phyloP scores from a whole-genome alignment of 345 rosid species.

The Atalantia buxifolia region DNA sequence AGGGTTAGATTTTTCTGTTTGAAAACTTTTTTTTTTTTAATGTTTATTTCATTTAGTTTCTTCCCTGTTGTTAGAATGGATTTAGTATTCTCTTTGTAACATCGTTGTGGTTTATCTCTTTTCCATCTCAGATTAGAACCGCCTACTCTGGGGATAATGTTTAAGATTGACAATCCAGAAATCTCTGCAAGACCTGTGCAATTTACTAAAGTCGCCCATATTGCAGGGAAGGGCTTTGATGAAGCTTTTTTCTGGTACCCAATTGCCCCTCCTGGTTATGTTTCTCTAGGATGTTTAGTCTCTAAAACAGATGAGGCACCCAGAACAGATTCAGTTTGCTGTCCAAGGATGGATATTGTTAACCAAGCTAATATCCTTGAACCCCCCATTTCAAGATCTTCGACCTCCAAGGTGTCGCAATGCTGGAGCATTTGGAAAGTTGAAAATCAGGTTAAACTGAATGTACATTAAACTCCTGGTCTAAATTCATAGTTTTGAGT shows the following conservation, averaged over 20 bases:
- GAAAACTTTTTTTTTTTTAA: neutral
- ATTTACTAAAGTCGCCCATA: slow-evolving; percentile 80
- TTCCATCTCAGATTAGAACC: slow-evolving; percentile 74
- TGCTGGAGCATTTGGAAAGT: slow-evolving; percentile 99
- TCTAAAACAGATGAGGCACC: slow-evolving; percentile 81
- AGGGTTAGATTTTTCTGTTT: slow-evolving; percentile 55
- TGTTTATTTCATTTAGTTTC: neutral
- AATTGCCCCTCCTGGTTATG: slow-evolving; percentile 96
- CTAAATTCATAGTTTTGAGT: neutral
- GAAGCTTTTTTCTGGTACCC: slow-evolving; percentile 96
- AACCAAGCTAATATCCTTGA: slow-evolving; percentile 79
- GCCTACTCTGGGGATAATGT: slow-evolving; percentile 79
- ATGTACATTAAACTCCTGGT: slow-evolving; percentile 10
- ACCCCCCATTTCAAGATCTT: slow-evolving; percentile 73
- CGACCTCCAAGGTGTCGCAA: slow-evolving; percentile 69
- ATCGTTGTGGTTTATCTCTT: slow-evolving; percentile 20
- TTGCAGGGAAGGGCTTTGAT: slow-evolving; percentile 81
- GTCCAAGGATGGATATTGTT: slow-evolving; percentile 95
- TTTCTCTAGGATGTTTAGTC: slow-evolving; percentile 82
- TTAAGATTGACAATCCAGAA: slow-evolving; percentile 73
- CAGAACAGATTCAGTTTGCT: slow-evolving; percentile 56
- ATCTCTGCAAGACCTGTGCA: slow-evolving; percentile 87
- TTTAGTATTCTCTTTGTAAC: slow-evolving; percentile 9
- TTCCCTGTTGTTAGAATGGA: neutral
- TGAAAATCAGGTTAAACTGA: slow-evolving; percentile 82